Conservation (phyloP, 305 asterid genomes). For the Fraxinus nigra region DNA sequence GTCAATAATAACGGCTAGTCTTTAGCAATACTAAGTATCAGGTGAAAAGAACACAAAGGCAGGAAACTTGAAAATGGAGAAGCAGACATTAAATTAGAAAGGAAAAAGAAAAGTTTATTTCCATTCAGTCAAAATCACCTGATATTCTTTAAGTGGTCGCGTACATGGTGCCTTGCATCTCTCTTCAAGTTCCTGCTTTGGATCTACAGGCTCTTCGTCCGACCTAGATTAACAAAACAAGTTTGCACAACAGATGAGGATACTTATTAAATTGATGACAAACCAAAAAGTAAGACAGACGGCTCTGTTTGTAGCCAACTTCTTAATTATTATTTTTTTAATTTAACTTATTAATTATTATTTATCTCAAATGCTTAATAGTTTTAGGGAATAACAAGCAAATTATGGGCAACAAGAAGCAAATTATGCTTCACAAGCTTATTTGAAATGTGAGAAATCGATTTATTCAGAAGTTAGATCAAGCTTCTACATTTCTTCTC, state of each 20-base stretch:
- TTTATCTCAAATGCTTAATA: neutral
- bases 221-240: slow-evolving; percentile 38
- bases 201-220: slow-evolving; percentile 60
- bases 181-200: slow-evolving; percentile 50
- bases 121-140: slow-evolving; percentile 32
- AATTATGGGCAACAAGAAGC: neutral
- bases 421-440: neutral
- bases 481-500: neutral
- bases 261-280: neutral
- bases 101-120: neutral
- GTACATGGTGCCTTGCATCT: slow-evolving; percentile 68
- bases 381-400: neutral
- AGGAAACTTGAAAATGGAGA: neutral
- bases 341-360: neutral
- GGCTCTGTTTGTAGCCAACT: neutral
- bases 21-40: neutral
- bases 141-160: slow-evolving; percentile 56
- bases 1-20: no score
- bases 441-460: neutral
- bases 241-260: neutral
- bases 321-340: neutral
- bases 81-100: slow-evolving; percentile 1
- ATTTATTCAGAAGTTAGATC: neutral
- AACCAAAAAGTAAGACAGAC: neutral
- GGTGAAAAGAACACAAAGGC: neutral